These are phyloP conservation scores for Boletus rubroflammeus DNA, from an alignment of 768 basidiomycete genomes.

Conservation along the genomic window DNA sequence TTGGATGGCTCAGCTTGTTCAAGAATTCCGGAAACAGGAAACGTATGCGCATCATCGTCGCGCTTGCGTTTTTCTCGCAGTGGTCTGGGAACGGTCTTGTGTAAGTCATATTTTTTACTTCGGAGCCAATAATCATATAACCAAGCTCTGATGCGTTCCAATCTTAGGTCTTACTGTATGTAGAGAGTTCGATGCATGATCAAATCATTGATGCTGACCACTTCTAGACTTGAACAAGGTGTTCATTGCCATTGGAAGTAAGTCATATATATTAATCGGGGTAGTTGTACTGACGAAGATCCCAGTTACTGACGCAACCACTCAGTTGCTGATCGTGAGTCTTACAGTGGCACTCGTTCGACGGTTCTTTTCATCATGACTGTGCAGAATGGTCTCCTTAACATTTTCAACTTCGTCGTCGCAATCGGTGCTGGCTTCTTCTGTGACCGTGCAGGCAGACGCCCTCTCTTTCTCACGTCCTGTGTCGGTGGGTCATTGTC, in stretches of 20 bases:
- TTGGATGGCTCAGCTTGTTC: not conserved
- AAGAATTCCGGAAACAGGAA: not conserved
- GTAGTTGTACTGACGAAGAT: not conserved
- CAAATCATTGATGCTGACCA: not conserved
- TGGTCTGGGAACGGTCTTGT: conserved; percentile 28
- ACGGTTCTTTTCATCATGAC: not conserved
- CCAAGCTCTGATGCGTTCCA: not conserved
- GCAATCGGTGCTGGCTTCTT: conserved; percentile 48
- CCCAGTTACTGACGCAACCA: conserved; percentile 41
- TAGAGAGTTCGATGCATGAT: not conserved
- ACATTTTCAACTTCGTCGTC: conserved; percentile 54
- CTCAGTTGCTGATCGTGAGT: conserved; percentile 40
- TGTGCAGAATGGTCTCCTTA: conserved; percentile 47
- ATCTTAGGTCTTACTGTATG: conserved; percentile 28
- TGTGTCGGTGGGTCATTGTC: conserved; percentile 35
- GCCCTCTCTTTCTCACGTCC: conserved; percentile 48
- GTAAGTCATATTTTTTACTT: conserved; percentile 7
- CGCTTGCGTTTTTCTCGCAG: not conserved
- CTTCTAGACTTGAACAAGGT: conserved; percentile 48
- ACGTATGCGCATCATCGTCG: not conserved
- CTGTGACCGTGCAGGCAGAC: conserved; percentile 48
- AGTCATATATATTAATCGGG: not conserved
- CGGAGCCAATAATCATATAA: not conserved
- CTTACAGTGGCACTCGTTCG: not conserved
- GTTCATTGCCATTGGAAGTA: conserved; percentile 43